Evolutionary conservation across 805 yeast genomes (phyloP).

Genomic region (Starmerella floris): DNA sequence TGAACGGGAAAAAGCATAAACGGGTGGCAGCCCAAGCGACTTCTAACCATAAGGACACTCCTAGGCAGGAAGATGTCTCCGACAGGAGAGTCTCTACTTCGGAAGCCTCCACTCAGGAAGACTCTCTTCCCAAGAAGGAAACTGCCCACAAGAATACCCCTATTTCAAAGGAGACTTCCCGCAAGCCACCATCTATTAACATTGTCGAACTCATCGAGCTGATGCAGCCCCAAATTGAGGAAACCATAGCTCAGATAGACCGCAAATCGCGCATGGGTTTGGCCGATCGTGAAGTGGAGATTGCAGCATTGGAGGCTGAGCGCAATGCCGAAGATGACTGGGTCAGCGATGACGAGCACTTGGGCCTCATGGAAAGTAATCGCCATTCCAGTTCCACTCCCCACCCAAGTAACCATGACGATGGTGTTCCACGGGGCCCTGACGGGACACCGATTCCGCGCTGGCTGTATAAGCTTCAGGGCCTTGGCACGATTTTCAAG

Average conservation of each 20-base stretch:
- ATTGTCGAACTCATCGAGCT: constrained; percentile 19
- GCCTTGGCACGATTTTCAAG: constrained; percentile 52
- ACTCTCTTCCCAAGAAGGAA: too few relatives aligned
- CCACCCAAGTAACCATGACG: constrained; percentile 25
- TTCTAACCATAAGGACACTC: too few relatives aligned
- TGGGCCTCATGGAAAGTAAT: too few relatives aligned
- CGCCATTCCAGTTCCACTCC: constrained; percentile 19
- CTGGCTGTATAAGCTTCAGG: constrained; percentile 86
- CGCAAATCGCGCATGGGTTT: constrained; percentile 56
- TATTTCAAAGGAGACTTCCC: neutral
- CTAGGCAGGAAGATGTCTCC: too few relatives aligned
- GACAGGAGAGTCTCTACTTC: too few relatives aligned
- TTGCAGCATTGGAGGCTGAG: constrained; percentile 31
- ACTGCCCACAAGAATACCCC: constrained; percentile 23
- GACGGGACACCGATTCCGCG: constrained; percentile 88
- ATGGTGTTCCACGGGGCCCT: constrained; percentile 45
- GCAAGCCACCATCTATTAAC: neutral
- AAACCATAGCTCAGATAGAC: constrained; percentile 49
- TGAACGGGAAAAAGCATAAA: constrained; percentile 61
- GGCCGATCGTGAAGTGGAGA: constrained; percentile 49
- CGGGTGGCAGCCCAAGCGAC: too few relatives aligned
- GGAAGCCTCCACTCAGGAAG: too few relatives aligned
- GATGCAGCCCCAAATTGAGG: constrained; percentile 32
- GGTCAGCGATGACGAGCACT: constrained; percentile 18
- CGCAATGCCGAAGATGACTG: constrained; percentile 19